These are phyloP conservation scores for Triangularia verruculosa DNA, from an alignment of 2,329 filamentous ascomycete genomes.

Conservation along the genomic window DNA sequence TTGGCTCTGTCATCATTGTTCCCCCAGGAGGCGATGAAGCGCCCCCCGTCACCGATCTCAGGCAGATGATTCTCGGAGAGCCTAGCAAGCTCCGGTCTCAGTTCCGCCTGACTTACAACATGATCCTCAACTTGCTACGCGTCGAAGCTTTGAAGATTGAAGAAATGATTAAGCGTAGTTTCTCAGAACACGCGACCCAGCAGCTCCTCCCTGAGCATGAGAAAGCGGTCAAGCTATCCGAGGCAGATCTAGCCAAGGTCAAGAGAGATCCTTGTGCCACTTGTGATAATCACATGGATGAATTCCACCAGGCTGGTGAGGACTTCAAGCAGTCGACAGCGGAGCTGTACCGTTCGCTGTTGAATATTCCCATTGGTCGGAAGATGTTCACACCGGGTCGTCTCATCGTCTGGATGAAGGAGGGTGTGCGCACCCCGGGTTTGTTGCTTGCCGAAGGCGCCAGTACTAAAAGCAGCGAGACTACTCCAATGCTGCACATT, in stretches of 20 bases:
- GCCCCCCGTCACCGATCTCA: constrained; percentile 76
- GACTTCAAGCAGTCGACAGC: constrained; percentile 75
- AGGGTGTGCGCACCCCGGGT: constrained; percentile 78
- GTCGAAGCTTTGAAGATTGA: constrained; percentile 98
- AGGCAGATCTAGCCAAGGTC: constrained; percentile 86
- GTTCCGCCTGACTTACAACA: constrained; percentile 97
- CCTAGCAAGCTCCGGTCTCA: constrained; percentile 94
- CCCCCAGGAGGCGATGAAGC: constrained; percentile 80
- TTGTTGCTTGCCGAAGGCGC: constrained; percentile 75
- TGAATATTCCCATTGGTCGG: constrained; percentile 78
- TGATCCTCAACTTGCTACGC: constrained; percentile 93
- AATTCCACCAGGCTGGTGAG: constrained; percentile 78
- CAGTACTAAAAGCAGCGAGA: constrained; percentile 53
- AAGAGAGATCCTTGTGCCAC: constrained; percentile 79
- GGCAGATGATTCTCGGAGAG: constrained; percentile 93
- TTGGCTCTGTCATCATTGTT: constrained; percentile 93
- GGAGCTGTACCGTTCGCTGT: constrained; percentile 72
- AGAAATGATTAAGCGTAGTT: constrained; percentile 99
- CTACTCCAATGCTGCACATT: constrained; percentile 69
- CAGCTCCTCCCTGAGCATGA: constrained; percentile 92
- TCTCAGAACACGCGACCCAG: constrained; percentile 96
- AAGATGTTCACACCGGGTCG: constrained; percentile 74
- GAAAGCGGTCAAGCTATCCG: constrained; percentile 86
- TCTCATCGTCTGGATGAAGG: constrained; percentile 79
- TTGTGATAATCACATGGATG: constrained; percentile 77